Base-by-base conservation (phyloP, 108 stramenopile genomes). In the Conticribra guillardii region DNA sequence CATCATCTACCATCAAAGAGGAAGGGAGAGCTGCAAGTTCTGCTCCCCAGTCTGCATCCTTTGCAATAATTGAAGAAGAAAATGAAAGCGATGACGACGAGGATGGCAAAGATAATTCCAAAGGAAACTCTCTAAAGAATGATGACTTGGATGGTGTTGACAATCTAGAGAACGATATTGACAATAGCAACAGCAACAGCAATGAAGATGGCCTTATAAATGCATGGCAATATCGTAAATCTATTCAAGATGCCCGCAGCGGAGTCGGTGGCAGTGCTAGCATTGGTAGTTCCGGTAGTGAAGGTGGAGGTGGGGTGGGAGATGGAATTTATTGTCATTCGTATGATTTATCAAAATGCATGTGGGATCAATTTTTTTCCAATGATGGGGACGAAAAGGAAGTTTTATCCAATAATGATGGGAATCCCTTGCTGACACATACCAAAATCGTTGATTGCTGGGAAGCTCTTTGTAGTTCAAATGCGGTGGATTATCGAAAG, bases 151-250 rank as follows among this genome's bases (percentile, higher is more conserved):
- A n/a, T n/a, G n/a, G n/a, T n/a, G n/a, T n/a, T n/a, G n/a, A n/a
- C n/a, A n/a, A n/a, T n/a, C n/a, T n/a, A n/a, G n/a, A n/a, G n/a
- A n/a, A n/a, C n/a, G n/a, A n/a, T n/a, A n/a, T n/a, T n/a, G n/a
- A n/a, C 16, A 45, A 72, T 22, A 26, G 17, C 23, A 55, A 11
- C 17, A 37, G 17, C 27, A 46, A 17, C 19, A 73, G 63, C 19
- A 76, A 60, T 14, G 89, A 89, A 18, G 89, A 87, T 32, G 89
- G 86, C 22, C 62, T 94, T 1, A 52, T 82, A 9, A 88, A 88
- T 69, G 93, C 93, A 32, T 94, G 93, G 93, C 93, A 94, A 60
- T 94, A 94, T 60, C 84, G 86, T 56, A 82, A 79, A 54, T 88
- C 88, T 4, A 80, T 94, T 3, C 93, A 94, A 69, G 69, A 82